Base-by-base conservation (phyloP, 371 early-diverging fungal species). In the Synchytrium microbalum region DNA sequence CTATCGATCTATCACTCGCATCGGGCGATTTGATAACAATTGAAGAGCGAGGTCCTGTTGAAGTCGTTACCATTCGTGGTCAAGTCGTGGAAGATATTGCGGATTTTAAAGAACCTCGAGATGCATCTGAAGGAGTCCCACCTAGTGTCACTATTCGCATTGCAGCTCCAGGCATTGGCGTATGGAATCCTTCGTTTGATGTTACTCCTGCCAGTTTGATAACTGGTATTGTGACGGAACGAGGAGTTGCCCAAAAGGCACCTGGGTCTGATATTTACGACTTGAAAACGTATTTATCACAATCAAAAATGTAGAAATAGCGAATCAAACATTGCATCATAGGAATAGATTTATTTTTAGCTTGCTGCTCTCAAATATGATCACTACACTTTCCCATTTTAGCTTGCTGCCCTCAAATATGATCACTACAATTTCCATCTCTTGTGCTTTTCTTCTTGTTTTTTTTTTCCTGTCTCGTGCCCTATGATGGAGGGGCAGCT, bases 111-210 rank as follows among this genome's bases (percentile, higher is more conserved):
- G 76, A 71, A 24, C 67, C 66, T 3, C 61, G 55, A 3, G 64
- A 61, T n/a, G 66, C 76, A 29, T n/a, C n/a, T n/a, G 46, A 38
- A 38, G 46, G 46, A 19, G 19, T 38, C 19, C 77, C 79, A 33
- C 62, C 53, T n/a, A 67, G 69, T 10, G 54, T 65, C 27, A 83
- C 86, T 2, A 82, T 96, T 0, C 83, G 84, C 60, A 88, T 93
- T 32, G 92, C 93, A 1, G 92, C 96, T 1, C 71, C 81, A 19
- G 87, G 87, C 0, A 89, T 93, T 67, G 72, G 76, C 30, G 92
- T 93, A 24, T 97, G 96, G 95, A 96, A 96, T 69, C 98, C 96
- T 23, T 88, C 91, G 60, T 97, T 97, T 71, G 98, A 82, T 69
- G 78, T 78, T 19, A 93, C 96, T 0, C 95, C 96, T 2, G 90